A percentile compares a stretch with the other conserved stretches of the same genome.
Evolutionary conservation across 139 green algal genomes (phyloP).

Genomic region (Micractinium conductrix): DNA sequence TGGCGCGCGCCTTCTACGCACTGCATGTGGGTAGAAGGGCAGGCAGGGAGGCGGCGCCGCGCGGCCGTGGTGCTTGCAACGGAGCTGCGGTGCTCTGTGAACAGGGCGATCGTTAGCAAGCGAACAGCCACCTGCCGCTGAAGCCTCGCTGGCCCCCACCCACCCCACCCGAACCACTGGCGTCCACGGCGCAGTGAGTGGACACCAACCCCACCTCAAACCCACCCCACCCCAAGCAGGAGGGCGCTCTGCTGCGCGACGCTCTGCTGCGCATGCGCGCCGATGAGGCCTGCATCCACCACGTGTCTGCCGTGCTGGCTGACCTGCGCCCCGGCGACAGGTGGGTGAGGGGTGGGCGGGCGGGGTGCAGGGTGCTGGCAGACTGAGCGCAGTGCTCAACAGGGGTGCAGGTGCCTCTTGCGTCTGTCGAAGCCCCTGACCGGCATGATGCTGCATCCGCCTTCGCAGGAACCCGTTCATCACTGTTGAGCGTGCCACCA

Average conservation of each 20-base stretch:
- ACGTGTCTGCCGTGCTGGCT: conserved; percentile 8
- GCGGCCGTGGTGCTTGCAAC: background rate
- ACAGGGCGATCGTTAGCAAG: too few species aligned
- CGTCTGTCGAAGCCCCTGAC: background rate
- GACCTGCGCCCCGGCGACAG: conserved; percentile 6
- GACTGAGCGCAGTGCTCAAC: too few species aligned
- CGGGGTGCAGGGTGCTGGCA: too few species aligned
- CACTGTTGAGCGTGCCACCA: conserved; percentile 19
- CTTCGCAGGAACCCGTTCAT: conserved; percentile 13
- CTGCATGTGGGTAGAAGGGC: background rate
- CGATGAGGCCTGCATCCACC: conserved; percentile 30
- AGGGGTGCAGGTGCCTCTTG: background rate
- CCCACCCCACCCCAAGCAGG: background rate
- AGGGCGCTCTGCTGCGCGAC: conserved; percentile 4
- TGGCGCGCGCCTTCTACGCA: conserved; percentile 16
- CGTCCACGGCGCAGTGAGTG: too few species aligned
- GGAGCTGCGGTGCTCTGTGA: background rate
- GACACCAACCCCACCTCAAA: too few species aligned
- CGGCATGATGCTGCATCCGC: too few species aligned
- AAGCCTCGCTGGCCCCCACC: too few species aligned
- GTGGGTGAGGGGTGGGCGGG: background rate
- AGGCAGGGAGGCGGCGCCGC: background rate
- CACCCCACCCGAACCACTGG: background rate
- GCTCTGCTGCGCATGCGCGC: conserved; percentile 35
- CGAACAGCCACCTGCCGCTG: too few species aligned